Evolutionary conservation across 257 asterid species (phyloP).

Genomic region (Solanum dulcamara): DNA sequence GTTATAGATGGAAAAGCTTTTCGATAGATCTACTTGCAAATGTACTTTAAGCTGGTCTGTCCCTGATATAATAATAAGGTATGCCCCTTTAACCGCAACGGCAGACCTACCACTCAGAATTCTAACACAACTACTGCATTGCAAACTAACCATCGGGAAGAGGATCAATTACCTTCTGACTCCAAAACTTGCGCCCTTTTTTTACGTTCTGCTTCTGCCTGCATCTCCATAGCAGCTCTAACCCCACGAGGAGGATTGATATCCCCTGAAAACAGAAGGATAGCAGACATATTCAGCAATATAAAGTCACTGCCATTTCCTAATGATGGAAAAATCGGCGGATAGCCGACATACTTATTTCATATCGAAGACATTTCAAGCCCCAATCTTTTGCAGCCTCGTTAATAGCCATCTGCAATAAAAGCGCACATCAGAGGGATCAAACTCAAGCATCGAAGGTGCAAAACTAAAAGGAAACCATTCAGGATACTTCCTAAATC

Average conservation of each 20-base stretch:
- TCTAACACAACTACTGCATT: not conserved
- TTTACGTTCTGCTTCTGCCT: conserved; percentile 96
- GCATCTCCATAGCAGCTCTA: conserved; percentile 95
- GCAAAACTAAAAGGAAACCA: not conserved
- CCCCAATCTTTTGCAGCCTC: conserved; percentile 93
- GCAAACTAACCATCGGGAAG: not conserved
- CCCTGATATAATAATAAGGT: not conserved
- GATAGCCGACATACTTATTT: conserved; percentile 61
- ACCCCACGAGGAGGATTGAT: conserved; percentile 88
- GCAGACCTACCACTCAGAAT: not conserved
- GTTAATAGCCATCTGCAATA: conserved; percentile 60
- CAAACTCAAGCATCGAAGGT: not conserved
- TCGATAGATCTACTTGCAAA: not conserved
- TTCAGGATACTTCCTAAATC: not conserved
- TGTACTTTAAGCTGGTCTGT: not conserved
- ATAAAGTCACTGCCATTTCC: not conserved
- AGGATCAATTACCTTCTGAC: conserved; percentile 60
- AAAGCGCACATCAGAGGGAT: not conserved
- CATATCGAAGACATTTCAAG: conserved; percentile 81
- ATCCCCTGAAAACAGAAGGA: conserved; percentile 43
- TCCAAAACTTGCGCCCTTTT: conserved; percentile 85
- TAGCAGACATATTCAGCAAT: not conserved
- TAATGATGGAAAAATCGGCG: not conserved
- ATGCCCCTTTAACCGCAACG: not conserved
- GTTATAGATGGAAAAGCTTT: not conserved